phyloP scores from a whole-genome alignment of 1,139 yeast species.

The Tardiomyces blankii region DNA sequence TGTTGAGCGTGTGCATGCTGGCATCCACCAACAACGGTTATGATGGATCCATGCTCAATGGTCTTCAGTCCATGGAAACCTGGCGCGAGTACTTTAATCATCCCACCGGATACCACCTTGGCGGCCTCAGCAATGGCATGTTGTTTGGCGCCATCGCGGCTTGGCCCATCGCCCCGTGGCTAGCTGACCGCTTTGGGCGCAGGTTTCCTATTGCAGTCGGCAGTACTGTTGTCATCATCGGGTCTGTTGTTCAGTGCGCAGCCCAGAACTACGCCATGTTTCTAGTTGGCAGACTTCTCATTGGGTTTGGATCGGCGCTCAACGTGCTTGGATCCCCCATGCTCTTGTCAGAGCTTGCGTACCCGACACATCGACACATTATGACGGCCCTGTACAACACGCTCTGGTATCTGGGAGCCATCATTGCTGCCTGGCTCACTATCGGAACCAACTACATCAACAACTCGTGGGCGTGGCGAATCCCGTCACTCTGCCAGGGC shows the following conservation, averaged over 20 bases:
- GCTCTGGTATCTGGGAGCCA: conserved; percentile 44
- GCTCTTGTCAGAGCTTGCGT: conserved; percentile 29
- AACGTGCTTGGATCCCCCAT: conserved; percentile 28
- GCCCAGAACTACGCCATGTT: conserved; percentile 35
- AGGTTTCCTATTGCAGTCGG: conserved; percentile 32
- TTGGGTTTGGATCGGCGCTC: conserved; percentile 37
- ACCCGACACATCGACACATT: conserved; percentile 34
- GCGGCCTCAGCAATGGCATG: conserved; percentile 41
- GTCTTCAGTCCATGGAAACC: conserved; percentile 33
- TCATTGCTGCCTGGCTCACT: conserved; percentile 44
- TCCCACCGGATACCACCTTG: conserved; percentile 35
- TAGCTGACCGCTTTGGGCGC: conserved; percentile 40
- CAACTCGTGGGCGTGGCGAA: conserved; percentile 33
- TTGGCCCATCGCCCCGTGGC: conserved; percentile 13
- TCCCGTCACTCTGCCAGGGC: conserved; percentile 33
- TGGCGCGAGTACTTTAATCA: conserved; percentile 30
- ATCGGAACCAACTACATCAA: conserved; percentile 30
- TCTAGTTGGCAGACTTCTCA: conserved; percentile 32
- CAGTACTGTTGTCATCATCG: conserved; percentile 31
- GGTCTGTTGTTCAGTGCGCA: conserved; percentile 35
- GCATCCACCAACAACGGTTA: conserved; percentile 32
- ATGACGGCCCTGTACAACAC: conserved; percentile 38
- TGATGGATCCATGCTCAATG: conserved; percentile 43
- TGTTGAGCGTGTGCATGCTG: neutral
- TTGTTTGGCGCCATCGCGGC: conserved; percentile 34